Base-by-base conservation (phyloP, 1,139 yeast genomes). In the Taphrina pruni region DNA sequence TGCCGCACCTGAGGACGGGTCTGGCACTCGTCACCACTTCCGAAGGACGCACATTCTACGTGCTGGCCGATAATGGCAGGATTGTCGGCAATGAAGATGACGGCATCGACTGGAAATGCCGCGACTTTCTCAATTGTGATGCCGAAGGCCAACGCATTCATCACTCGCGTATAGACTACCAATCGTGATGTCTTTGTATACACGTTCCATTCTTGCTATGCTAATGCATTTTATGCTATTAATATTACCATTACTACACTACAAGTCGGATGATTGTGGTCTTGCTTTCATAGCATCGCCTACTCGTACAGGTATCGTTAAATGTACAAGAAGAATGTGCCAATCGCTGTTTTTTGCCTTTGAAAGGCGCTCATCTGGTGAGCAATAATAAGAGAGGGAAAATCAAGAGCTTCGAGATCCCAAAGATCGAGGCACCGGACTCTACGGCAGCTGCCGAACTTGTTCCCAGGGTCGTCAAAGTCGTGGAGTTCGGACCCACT, bases 101-200 rank as follows among this genome's bases (percentile, higher is more conserved):
- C 9, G 66, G 66, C 32, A 55, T 62, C 32, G 60, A 54, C 21
- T 43, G 43, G 41, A 35, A 26, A 12, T 62, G 66, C 41, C 66
- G 54, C 20, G 52, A 54, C 0, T 6, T 62, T 5, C 39, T 62
- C 48, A n/a, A 17, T 12, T 62, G 66, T 41, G 60, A 51, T 43
- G 66, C n/a, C 14, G 35, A n/a, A 38, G 66, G 62, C 17, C 36
- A 35, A 36, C 58, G 55, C 14, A 20, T 20, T 12, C 20, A 45
- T 7, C 48, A 45, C 48, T 14, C 9, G 20, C 48, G 20, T 17
- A 1, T 1, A n/a, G 20, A 14, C 5, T 45, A 45, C 20, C 6
- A 6, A 39, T 9, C 43, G 14, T 14, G 43, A 39, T 26, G 32
- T 4, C 32, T 26, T 26, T 39, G 43, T 9, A 39, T 11, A 39